Base-by-base conservation (phyloP, 1,284 basidiomycete species). In the Sporisorium sorghi region DNA sequence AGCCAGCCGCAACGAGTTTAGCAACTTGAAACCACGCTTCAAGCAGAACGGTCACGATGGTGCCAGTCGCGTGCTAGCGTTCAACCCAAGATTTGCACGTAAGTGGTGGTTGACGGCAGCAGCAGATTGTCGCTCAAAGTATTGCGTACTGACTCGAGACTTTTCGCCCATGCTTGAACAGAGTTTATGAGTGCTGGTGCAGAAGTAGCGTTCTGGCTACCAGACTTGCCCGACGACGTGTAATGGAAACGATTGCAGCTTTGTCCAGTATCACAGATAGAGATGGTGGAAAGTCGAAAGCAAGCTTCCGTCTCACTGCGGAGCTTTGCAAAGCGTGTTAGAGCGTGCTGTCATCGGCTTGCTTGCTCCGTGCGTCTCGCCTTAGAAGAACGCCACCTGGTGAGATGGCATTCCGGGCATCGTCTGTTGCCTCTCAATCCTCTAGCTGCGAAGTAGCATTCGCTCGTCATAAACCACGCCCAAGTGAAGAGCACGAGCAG, bases 151-250 rank as follows among this genome's bases (percentile, higher is more conserved):
- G 47, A 55, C 47, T 8, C 32, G 10, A 23, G 19, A 10, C n/a
- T 44, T 33, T 52, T 23, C 6, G 28, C 19, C n/a, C n/a, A n/a
- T n/a, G n/a, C 26, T n/a, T 21, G 19, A 12, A 33, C 75, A 81
- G 77, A 83, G 48, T 58, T 83, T 15, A 58, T 68, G 35, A 83
- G 67, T 14, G 82, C 73, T 7, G 75, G 80, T 4, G 56, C 63
- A 9, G 74, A 83, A 58, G 68, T 82, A 2, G 75, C 77, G 2
- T 71, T 83, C 50, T 83, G 82, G 82, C 65, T 83, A 15, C 82
- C 82, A 21, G 78, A 82, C 26, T 15, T 64, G 24, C 67, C 59
- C 6, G 65, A 69, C 35, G 50, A 73, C 12, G 47, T 54, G 39
- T 72, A 58, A 52, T 11, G 23, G 23, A 37, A 23, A 19, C n/a